Conservation (phyloP, 257 asterid species). For the Nicotiana obtusifolia region DNA sequence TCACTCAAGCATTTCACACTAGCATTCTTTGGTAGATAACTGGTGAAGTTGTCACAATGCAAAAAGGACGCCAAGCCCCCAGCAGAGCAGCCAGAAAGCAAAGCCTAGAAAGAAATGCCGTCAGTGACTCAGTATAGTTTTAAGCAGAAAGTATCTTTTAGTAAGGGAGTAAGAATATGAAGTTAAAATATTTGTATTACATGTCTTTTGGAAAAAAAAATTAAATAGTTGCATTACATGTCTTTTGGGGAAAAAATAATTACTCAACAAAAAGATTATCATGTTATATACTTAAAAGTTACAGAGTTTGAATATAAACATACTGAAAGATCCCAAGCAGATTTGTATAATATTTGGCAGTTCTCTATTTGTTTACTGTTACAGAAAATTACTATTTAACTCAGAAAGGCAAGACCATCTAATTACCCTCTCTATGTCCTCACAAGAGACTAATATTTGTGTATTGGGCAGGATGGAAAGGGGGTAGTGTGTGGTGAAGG, state of each 20-base stretch:
- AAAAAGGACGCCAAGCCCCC: conserved; percentile 86
- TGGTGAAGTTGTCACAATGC: conserved; percentile 73
- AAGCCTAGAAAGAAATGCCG: conserved; percentile 44
- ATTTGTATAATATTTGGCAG: neutral
- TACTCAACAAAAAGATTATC: neutral
- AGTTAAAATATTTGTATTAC: neutral
- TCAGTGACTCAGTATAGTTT: neutral
- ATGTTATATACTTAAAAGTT: neutral
- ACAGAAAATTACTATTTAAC: neutral
- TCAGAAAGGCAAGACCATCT: neutral
- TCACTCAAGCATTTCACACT: conserved; percentile 95
- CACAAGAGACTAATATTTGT: neutral
- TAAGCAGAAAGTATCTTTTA: neutral
- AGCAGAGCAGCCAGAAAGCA: conserved; percentile 96
- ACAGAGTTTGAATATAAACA: neutral
- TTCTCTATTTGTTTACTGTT: neutral
- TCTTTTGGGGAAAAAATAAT: neutral
- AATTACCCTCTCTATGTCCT: neutral
- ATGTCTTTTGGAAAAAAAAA: neutral
- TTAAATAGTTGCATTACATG: neutral
- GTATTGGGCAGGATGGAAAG: neutral
- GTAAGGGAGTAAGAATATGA: neutral
- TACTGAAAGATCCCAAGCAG: neutral
- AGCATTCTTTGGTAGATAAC: conserved; percentile 58
- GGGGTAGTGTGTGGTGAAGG: neutral